Conservation (phyloP, 768 basidiomycete genomes). For the Pleurotus citrinopileatus region DNA sequence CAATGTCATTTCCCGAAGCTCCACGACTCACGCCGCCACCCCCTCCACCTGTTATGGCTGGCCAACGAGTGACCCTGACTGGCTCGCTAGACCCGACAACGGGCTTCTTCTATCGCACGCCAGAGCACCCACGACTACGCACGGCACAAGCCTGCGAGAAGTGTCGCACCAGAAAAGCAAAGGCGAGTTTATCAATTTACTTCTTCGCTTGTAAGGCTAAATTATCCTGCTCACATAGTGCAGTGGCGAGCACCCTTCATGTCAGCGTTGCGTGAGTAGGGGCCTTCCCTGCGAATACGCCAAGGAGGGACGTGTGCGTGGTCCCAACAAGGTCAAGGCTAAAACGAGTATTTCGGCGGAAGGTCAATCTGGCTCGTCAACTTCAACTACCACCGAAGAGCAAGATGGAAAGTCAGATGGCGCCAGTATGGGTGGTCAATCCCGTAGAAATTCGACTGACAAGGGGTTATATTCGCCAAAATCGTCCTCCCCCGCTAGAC, state of each 20-base stretch:
- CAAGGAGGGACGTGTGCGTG: slow-evolving; percentile 60
- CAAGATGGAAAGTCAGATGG: slow-evolving; percentile 3
- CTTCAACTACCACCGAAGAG: slow-evolving; percentile 16
- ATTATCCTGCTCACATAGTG: slow-evolving; percentile 49
- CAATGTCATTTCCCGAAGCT: slow-evolving; percentile 4
- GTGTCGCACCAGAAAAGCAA: slow-evolving; percentile 70
- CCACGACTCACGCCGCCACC: slow-evolving; percentile 5
- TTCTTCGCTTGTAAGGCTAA: too few species aligned
- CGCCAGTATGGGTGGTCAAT: not conserved
- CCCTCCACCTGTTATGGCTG: not conserved
- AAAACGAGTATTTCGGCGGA: slow-evolving; percentile 16
- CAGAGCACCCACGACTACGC: slow-evolving; percentile 62
- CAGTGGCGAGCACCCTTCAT: slow-evolving; percentile 67
- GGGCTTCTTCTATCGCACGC: slow-evolving; percentile 62
- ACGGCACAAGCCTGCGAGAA: slow-evolving; percentile 78
- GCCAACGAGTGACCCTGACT: slow-evolving; percentile 34
- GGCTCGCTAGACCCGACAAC: slow-evolving; percentile 64
- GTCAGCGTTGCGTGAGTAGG: slow-evolving; percentile 59
- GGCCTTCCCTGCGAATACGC: slow-evolving; percentile 66
- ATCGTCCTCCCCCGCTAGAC: slow-evolving; percentile 1
- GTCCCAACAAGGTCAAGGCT: slow-evolving; percentile 55
- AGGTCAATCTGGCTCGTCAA: slow-evolving; percentile 9
- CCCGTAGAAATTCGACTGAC: not conserved
- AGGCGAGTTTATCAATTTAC: slow-evolving; percentile 43
- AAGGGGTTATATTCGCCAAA: slow-evolving; percentile 8